Percentiles rank a stretch among this genome's conserved stretches.
Evolutionary conservation across 306 rosid genomes (phyloP).

Genomic region (Dryas drummondii): DNA sequence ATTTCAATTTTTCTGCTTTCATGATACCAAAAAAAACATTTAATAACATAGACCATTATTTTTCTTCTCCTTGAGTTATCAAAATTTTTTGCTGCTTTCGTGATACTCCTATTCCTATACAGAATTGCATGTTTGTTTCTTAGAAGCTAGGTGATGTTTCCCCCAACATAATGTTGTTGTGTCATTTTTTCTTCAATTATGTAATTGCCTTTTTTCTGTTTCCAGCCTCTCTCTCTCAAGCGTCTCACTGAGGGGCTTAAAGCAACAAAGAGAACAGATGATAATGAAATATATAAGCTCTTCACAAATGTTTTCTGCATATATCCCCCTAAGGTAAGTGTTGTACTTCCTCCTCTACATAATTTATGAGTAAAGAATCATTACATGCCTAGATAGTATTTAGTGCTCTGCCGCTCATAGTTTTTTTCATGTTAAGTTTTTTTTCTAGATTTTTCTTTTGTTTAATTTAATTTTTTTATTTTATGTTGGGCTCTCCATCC

Average conservation of each 20-base stretch:
- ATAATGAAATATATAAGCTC: slow-evolving; percentile 68
- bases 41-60: not conserved
- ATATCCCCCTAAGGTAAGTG: slow-evolving; percentile 77
- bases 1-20: not conserved
- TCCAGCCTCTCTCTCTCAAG: slow-evolving; percentile 85
- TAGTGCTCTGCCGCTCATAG: not conserved
- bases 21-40: not conserved
- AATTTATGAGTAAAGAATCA: not conserved
- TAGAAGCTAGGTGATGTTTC: not conserved
- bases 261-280: slow-evolving; percentile 67
- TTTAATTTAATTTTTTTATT: not conserved
- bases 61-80: not conserved
- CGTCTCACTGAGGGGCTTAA: slow-evolving; percentile 77
- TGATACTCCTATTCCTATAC: not conserved
- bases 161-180: not conserved
- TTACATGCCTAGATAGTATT: not conserved
- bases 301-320: slow-evolving; percentile 73
- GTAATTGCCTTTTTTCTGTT: slow-evolving; percentile 12
- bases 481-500: not conserved
- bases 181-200: not conserved
- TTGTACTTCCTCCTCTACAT: not conserved
- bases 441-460: not conserved
- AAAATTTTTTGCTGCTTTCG: not conserved
- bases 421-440: not conserved
- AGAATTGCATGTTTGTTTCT: not conserved